Conservation (phyloP, 371 early-diverging fungal genomes). For the Mucor mucedo region DNA sequence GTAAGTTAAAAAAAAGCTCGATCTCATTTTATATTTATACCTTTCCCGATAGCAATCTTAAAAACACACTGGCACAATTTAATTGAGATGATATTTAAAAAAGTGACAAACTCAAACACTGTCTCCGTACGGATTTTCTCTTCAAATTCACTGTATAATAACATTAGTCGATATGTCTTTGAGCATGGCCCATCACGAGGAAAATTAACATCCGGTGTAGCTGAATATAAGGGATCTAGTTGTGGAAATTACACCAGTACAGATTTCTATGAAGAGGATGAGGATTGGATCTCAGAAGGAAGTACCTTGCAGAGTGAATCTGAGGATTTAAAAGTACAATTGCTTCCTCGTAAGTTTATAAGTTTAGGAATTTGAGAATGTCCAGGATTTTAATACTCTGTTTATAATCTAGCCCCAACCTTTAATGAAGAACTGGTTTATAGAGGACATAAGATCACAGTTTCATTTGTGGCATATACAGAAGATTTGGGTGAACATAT, state of each 20-base stretch:
- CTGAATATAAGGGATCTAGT: slow-evolving; percentile 14
- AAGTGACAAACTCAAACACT: not conserved
- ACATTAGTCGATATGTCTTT: slow-evolving; percentile 19
- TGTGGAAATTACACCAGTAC: slow-evolving; percentile 18
- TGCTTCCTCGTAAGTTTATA: slow-evolving; percentile 38
- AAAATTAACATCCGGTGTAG: slow-evolving; percentile 23
- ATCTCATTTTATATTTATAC: not conserved
- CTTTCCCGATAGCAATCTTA: slow-evolving; percentile 32
- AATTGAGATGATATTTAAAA: slow-evolving; percentile 14
- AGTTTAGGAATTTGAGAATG: too few species aligned
- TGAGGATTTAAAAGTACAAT: slow-evolving; percentile 23
- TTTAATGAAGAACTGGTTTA: slow-evolving; percentile 29
- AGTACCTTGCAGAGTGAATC: slow-evolving; percentile 6
- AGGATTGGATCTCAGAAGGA: slow-evolving; percentile 5
- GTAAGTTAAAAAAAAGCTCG: slow-evolving; percentile 20
- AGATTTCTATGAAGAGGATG: slow-evolving; percentile 29
- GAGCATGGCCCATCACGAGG: slow-evolving; percentile 9
- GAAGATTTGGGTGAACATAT: slow-evolving; percentile 7
- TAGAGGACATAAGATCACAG: slow-evolving; percentile 26
- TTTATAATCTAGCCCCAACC: slow-evolving; percentile 14
- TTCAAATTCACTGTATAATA: slow-evolving; percentile 26
- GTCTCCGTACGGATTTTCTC: slow-evolving; percentile 22
- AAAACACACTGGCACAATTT: slow-evolving; percentile 34
- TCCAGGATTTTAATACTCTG: not conserved
- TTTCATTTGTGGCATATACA: not conserved